Conservation (phyloP, 1,139 yeast species). For the Insectozyma bohioensis region DNA sequence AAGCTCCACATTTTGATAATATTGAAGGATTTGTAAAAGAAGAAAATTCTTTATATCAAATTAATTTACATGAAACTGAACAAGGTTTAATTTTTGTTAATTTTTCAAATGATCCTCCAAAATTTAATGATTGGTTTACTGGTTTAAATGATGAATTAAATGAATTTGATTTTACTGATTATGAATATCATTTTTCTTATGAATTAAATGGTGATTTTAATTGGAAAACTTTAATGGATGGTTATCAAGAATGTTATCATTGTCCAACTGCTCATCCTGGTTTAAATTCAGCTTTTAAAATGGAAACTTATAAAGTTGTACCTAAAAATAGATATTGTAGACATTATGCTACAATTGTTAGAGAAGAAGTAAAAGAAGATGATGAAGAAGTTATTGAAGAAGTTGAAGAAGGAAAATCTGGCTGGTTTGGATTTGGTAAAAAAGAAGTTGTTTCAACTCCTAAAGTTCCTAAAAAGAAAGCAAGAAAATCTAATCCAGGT, state of each 20-base stretch:
- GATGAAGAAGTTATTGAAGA: slow-evolving; percentile 13
- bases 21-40: slow-evolving; percentile 58
- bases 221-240: slow-evolving; percentile 69
- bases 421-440: slow-evolving; percentile 53
- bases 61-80: slow-evolving; percentile 52
- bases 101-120: slow-evolving; percentile 37
- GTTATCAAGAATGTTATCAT: slow-evolving; percentile 66
- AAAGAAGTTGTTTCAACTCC: slow-evolving; percentile 15
- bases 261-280: slow-evolving; percentile 71
- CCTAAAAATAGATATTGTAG: slow-evolving; percentile 60
- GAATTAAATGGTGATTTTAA: slow-evolving; percentile 62
- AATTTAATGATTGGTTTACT: slow-evolving; percentile 52
- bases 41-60: slow-evolving; percentile 55
- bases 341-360: slow-evolving; percentile 41
- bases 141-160: slow-evolving; percentile 52
- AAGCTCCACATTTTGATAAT: slow-evolving; percentile 61
- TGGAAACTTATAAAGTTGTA: slow-evolving; percentile 65
- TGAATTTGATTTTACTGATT: slow-evolving; percentile 58
- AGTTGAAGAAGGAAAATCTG: slow-evolving; percentile 17
- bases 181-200: slow-evolving; percentile 65
- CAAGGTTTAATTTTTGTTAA: slow-evolving; percentile 60
- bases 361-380: slow-evolving; percentile 14
- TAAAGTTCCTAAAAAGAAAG: slow-evolving; percentile 13
- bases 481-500: slow-evolving; percentile 47
- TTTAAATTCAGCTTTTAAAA: slow-evolving; percentile 52